A percentile compares a stretch with the other conserved stretches of the same genome.
These are phyloP conservation scores for Colletotrichum gigasporum DNA, from an alignment of 2,329 filamentous ascomycete genomes.

Conservation along the genomic window DNA sequence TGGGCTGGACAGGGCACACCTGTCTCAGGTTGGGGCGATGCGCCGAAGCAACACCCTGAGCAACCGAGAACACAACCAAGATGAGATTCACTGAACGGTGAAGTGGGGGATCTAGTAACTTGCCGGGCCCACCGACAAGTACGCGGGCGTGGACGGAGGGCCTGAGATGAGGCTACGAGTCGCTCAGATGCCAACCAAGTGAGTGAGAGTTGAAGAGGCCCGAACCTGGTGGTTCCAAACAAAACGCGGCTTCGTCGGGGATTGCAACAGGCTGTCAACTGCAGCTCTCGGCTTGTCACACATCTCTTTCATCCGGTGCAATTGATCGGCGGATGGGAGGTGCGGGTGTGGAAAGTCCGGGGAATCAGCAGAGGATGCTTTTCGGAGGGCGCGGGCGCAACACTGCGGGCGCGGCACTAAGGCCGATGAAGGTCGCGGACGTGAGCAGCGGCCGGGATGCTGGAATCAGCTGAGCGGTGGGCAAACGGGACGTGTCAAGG, in stretches of 20 bases:
- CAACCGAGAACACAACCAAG: neutral
- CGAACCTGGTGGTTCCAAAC: neutral
- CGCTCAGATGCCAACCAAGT: neutral
- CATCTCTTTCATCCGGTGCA: neutral
- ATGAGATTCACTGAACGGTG: neutral
- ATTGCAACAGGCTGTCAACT: neutral
- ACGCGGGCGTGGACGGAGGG: neutral
- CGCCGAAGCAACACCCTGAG: slow-evolving; percentile 16
- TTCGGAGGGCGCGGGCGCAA: slow-evolving; percentile 23
- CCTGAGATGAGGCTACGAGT: neutral
- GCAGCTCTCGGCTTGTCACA: neutral
- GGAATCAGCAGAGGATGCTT: neutral
- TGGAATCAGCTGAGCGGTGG: neutral
- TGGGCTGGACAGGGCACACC: neutral
- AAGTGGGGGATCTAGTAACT: neutral
- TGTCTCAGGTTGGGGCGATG: slow-evolving; percentile 21
- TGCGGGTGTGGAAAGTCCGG: slow-evolving; percentile 1
- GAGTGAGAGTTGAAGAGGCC: too few species aligned
- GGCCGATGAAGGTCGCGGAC: slow-evolving; percentile 12
- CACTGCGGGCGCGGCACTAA: slow-evolving; percentile 19
- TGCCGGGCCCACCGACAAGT: neutral
- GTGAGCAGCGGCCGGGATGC: neutral
- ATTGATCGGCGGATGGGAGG: neutral
- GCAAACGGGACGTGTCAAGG: neutral
- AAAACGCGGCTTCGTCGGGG: neutral